A percentile compares a stretch with the other conserved stretches of the same genome.
These are phyloP conservation scores for Paraconiothyrium brasiliense DNA, from an alignment of 2,329 filamentous ascomycete species.

Conservation along the genomic window DNA sequence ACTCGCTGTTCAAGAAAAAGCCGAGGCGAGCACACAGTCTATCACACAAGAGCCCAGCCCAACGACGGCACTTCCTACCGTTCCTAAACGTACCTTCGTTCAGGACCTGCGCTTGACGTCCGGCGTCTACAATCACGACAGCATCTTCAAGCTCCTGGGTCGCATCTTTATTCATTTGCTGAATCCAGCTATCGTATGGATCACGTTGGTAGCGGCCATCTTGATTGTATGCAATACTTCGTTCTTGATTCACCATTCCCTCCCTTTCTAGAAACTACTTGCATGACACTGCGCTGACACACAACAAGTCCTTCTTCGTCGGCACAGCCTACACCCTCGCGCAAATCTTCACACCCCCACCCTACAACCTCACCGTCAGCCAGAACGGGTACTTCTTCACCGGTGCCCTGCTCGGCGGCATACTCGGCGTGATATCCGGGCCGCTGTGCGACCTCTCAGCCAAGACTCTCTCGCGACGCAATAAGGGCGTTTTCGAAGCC, in stretches of 20 bases:
- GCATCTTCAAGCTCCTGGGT: constrained; percentile 27
- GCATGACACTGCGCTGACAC: not conserved
- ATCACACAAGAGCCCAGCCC: constrained; percentile 10
- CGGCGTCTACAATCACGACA: constrained; percentile 26
- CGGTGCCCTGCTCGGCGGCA: constrained; percentile 33
- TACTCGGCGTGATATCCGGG: constrained; percentile 29
- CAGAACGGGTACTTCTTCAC: constrained; percentile 40
- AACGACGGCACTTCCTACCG: not conserved
- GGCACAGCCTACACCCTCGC: constrained; percentile 36
- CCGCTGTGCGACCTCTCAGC: constrained; percentile 32
- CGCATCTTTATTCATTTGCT: constrained; percentile 32
- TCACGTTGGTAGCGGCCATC: constrained; percentile 29
- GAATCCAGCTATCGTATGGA: constrained; percentile 35
- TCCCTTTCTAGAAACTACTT: not conserved
- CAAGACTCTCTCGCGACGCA: constrained; percentile 19
- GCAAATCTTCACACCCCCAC: constrained; percentile 32
- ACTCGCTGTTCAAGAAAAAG: constrained; percentile 10
- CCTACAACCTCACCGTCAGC: constrained; percentile 32
- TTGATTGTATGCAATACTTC: constrained; percentile 28
- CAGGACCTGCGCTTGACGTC: constrained; percentile 25
- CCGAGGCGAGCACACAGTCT: constrained; percentile 9
- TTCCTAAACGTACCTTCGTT: constrained; percentile 23
- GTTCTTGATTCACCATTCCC: not conserved
- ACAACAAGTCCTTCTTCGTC: constrained; percentile 33
- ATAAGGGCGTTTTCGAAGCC: constrained; percentile 31